Base-by-base conservation (phyloP, 73 alveolate species). In the Stentor roeselii region DNA sequence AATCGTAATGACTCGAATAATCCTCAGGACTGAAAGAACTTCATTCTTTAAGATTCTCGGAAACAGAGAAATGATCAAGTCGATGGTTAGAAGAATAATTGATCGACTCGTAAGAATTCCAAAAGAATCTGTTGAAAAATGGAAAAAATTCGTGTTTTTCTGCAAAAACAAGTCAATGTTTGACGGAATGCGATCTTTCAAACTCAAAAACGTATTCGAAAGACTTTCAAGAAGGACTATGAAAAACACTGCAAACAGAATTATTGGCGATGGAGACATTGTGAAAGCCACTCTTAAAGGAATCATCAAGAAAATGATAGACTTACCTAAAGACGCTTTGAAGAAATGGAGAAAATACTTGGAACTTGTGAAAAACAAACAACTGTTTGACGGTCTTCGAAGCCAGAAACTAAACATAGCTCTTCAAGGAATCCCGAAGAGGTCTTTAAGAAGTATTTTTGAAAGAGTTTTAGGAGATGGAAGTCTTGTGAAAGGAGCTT, bases 231-330 rank as follows among this genome's bases (percentile, higher is more conserved):
- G 41, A 67, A 67, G 80, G 34, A 67, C 41, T 30, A 14, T 32
- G 14, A 67, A 67, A 32, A 40, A 67, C 42, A 21, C 80, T 30
- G 21, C 14, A 1, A 67, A 67, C 34, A 67, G 80, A 34, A 67
- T 67, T 30, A n/a, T 67, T 30, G 80, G 80, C 41, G 41, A 67
- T 21, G 80, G 80, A 67, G 34, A 34, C 41, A 30, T 21, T 32
- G 80, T 67, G 21, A 32, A 21, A 34, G 80, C 42, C 2, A 40
- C 80, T 30, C 14, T 67, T 21, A 0, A 40, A 67, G 34, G 80
- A 67, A 36, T 67, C 34, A 27, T 21, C 11, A 34, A 14, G 21
- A 11, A n/a, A 40, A 36, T 67, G 27, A 21, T 21, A 34, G 34
- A 67, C 27, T 27, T 21, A 27, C 80, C 80, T 67, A 67, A 67